A percentile compares a stretch with the other conserved stretches of the same genome.
These are phyloP conservation scores for Eucalyptus leucophloia DNA, from an alignment of 345 rosid genomes.

Conservation along the genomic window DNA sequence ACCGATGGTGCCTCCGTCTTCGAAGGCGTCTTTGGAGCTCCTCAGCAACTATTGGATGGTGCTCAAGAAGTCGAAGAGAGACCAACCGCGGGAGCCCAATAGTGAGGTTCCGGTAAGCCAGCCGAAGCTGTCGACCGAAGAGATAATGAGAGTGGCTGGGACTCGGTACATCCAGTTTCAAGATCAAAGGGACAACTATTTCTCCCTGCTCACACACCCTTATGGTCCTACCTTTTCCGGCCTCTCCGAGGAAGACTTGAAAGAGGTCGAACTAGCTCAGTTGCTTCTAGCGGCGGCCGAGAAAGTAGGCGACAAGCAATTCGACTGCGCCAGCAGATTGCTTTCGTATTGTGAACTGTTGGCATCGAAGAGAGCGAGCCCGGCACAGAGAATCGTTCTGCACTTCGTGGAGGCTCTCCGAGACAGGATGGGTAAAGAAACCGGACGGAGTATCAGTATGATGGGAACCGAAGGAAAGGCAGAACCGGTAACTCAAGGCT, in stretches of 20 bases:
- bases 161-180: conserved; percentile 28
- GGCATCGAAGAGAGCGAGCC: conserved; percentile 18
- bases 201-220: conserved; percentile 34
- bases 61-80: conserved; percentile 9
- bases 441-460: conserved; percentile 1
- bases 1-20: background rate
- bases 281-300: conserved; percentile 44
- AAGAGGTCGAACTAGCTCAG: conserved; percentile 36
- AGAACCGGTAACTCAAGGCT: background rate
- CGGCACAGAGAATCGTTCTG: conserved; percentile 29
- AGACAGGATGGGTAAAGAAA: conserved; percentile 18
- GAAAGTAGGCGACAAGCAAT: conserved; percentile 35
- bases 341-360: conserved; percentile 31
- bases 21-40: conserved; percentile 17
- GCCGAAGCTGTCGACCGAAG: conserved; percentile 27
- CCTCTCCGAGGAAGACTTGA: conserved; percentile 33
- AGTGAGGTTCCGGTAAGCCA: background rate
- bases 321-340: conserved; percentile 30
- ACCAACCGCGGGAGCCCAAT: background rate
- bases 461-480: background rate
- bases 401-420: conserved; percentile 35
- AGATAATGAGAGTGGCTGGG: conserved; percentile 38
- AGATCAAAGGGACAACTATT: conserved; percentile 13
- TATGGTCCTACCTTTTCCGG: conserved; percentile 28
- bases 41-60: conserved; percentile 25